Base-by-base conservation (phyloP, 1,139 yeast genomes). In the Eremothecium sinecaudum region DNA sequence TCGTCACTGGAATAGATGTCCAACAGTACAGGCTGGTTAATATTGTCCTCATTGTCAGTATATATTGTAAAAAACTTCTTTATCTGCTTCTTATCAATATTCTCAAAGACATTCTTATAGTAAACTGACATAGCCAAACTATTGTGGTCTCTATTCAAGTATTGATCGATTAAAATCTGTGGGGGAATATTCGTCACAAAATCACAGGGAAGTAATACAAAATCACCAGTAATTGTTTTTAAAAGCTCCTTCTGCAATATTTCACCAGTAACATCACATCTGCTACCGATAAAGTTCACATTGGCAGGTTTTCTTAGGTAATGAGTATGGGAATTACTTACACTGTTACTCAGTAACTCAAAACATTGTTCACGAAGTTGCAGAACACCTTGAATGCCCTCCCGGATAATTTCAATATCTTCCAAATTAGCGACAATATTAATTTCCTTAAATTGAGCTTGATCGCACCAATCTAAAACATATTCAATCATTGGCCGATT, bases 161-260 rank as follows among this genome's bases (percentile, higher is more conserved):
- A 87, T 29, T 80, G 80, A 53, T 90, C 95, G 35, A 87, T 75
- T 28, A 92, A 66, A 15, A 79, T 79, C 49, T 81, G 90, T 3
- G 98, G 95, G 4, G 95, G 94, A 27, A 87, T 66, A 56, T 87
- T 87, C 4, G 97, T 84, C 33, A 90, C 67, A 50, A 90, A 81
- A 58, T 92, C 98, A 62, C 97, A 87, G 3, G 98, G 96, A 41
- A 92, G 62, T 26, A 90, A 59, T 14, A 86, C 83, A 51, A 84
- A 79, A 52, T 82, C 73, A 32, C 65, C 54, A 39, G 60, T 47
- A 36, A 64, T 54, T 38, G 60, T 50, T 36, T 60, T 63, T 31
- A 71, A 64, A 47, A 76, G 59, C 35, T 72, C 64, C 19, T 67
- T 64, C 34, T 48, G 49, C 36, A 86, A 55, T 24, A 78, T 63